These are phyloP conservation scores for Exophiala phaeomuriformis DNA, from an alignment of 2,329 filamentous ascomycete species.

Conservation along the genomic window DNA sequence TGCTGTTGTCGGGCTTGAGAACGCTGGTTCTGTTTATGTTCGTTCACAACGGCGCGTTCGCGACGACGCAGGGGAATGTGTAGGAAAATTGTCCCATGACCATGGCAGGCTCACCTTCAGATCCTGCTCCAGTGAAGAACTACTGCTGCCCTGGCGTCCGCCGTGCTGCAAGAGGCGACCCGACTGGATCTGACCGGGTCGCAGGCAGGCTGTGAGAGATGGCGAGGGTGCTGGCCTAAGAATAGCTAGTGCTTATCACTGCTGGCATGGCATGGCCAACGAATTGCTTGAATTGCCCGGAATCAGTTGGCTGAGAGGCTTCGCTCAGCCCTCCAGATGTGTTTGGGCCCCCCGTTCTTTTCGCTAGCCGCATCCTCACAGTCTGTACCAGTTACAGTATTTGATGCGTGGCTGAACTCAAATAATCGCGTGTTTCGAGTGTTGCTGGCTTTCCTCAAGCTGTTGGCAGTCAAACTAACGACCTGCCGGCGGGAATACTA, in stretches of 20 bases:
- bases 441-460: too few species aligned
- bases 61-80: neutral
- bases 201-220: neutral
- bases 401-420: neutral
- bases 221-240: constrained; percentile 10
- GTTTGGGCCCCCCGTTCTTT: neutral
- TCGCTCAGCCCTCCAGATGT: constrained; percentile 4
- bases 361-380: too few species aligned
- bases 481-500: too few species aligned
- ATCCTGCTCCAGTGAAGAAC: neutral
- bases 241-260: constrained; percentile 22
- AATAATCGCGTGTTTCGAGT: neutral
- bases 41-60: neutral
- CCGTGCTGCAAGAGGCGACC: too few species aligned
- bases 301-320: neutral
- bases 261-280: neutral
- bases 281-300: neutral
- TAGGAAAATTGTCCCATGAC: neutral
- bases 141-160: neutral
- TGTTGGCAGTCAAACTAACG: too few species aligned
- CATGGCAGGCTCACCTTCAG: neutral
- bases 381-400: too few species aligned
- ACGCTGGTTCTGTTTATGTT: neutral
- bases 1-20: neutral
- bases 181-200: neutral